Conservation (phyloP, 2,329 filamentous ascomycete species). For the Leptographium galeiforme region DNA sequence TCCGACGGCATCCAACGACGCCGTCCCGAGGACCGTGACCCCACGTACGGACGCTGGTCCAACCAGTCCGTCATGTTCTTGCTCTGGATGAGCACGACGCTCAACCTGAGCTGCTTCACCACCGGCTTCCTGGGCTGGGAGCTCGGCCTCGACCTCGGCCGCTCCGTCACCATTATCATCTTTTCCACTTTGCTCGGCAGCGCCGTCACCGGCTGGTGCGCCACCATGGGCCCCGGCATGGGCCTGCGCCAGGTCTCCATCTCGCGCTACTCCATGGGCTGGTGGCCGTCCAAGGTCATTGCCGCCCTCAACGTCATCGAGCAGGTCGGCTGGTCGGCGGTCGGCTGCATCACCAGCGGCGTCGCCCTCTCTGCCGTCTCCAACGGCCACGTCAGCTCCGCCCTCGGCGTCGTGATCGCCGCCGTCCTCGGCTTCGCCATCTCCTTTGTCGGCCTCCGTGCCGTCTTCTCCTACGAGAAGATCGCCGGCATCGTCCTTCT, state of each 20-base stretch:
- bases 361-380: slow-evolving; percentile 32
- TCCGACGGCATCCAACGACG: slow-evolving; percentile 31
- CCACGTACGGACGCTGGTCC: slow-evolving; percentile 21
- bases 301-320: slow-evolving; percentile 35
- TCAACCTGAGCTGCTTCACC: slow-evolving; percentile 37
- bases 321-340: slow-evolving; percentile 36
- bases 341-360: slow-evolving; percentile 38
- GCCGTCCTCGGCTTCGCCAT: slow-evolving; percentile 34
- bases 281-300: slow-evolving; percentile 36
- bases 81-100: slow-evolving; percentile 36
- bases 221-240: slow-evolving; percentile 34
- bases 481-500: slow-evolving; percentile 35
- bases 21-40: slow-evolving; percentile 27
- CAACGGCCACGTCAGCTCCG: slow-evolving; percentile 28
- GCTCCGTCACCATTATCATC: slow-evolving; percentile 29
- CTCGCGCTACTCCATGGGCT: slow-evolving; percentile 34
- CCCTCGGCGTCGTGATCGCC: slow-evolving; percentile 40
- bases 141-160: slow-evolving; percentile 30
- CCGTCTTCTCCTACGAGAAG: slow-evolving; percentile 34
- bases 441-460: slow-evolving; percentile 36
- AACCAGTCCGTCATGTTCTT: slow-evolving; percentile 35
- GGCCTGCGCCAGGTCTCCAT: slow-evolving; percentile 38
- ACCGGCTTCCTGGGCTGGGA: slow-evolving; percentile 37
- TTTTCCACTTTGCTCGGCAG: slow-evolving; percentile 31
- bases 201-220: slow-evolving; percentile 30